Conservation (phyloP, 2,329 filamentous ascomycete species). For the Salinomyces thailandicus region DNA sequence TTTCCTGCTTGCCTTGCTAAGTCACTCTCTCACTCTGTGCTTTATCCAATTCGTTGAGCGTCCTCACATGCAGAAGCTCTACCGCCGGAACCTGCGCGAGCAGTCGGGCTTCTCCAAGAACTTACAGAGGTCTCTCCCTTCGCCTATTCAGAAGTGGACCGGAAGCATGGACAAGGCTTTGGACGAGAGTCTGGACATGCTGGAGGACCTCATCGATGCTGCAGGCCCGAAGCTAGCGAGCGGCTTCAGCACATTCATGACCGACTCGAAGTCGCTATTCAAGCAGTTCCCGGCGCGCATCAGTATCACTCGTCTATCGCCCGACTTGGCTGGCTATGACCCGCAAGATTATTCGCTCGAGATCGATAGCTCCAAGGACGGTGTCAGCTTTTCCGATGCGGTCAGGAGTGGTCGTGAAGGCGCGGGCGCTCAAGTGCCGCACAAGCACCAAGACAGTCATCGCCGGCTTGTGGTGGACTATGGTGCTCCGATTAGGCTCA, state of each 20-base stretch:
- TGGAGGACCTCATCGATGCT: constrained; percentile 81
- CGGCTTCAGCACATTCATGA: constrained; percentile 75
- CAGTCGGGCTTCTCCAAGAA: constrained; percentile 90
- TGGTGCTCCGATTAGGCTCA: constrained; percentile 77
- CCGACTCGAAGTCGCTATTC: constrained; percentile 79
- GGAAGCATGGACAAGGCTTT: constrained; percentile 79
- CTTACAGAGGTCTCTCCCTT: constrained; percentile 74
- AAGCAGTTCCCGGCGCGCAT: constrained; percentile 81
- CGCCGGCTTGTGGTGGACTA: constrained; percentile 78
- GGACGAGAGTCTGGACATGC: constrained; percentile 74
- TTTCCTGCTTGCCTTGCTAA: constrained; percentile 74
- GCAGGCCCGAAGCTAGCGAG: constrained; percentile 78
- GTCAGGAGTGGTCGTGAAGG: constrained; percentile 62
- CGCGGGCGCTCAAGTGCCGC: constrained; percentile 55
- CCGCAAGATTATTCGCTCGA: constrained; percentile 69
- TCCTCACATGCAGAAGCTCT: constrained; percentile 97
- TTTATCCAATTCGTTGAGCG: constrained; percentile 93
- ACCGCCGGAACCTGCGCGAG: constrained; percentile 69
- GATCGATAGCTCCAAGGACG: constrained; percentile 53
- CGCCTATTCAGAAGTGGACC: constrained; percentile 71
- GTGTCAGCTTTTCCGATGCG: constrained; percentile 29
- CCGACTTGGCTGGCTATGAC: constrained; percentile 70
- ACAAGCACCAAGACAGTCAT: constrained; percentile 48
- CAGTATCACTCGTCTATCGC: constrained; percentile 66
- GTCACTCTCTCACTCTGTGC: constrained; percentile 71